These are phyloP conservation scores for Wickerhamiella shivajii DNA, from an alignment of 805 yeast genomes.

Conservation along the genomic window DNA sequence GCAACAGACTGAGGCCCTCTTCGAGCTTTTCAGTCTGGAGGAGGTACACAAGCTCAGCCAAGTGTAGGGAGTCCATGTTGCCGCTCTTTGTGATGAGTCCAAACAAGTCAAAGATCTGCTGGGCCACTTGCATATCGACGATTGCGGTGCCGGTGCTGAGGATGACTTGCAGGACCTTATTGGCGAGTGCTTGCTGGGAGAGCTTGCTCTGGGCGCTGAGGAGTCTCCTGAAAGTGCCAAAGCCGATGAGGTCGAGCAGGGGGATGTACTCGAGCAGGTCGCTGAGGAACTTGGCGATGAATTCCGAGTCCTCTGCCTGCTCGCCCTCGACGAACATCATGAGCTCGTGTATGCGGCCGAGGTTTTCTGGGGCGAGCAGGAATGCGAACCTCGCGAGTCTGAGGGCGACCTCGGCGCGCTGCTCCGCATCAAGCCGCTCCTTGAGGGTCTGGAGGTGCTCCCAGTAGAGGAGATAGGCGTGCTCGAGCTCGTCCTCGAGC, in stretches of 20 bases:
- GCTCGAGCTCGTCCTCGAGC: conserved; percentile 9
- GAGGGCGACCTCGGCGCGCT: conserved; percentile 9
- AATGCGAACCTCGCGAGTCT: conserved; percentile 8
- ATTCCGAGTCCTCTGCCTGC: conserved; percentile 3
- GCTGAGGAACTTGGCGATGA: conserved; percentile 23
- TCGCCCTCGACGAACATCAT: conserved; percentile 8
- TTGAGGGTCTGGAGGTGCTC: conserved; percentile 13
- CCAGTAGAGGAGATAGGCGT: conserved; percentile 2
- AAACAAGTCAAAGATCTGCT: conserved; percentile 45
- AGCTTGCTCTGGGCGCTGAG: conserved; percentile 36
- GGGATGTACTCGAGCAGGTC: conserved; percentile 23
- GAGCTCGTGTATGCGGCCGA: conserved; percentile 8
- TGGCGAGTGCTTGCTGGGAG: conserved; percentile 43
- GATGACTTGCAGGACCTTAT: conserved; percentile 45
- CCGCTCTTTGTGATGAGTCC: conserved; percentile 35
- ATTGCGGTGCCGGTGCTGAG: conserved; percentile 29
- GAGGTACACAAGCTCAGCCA: conserved; percentile 59
- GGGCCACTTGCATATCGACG: conserved; percentile 35
- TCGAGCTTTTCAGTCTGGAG: conserved; percentile 37
- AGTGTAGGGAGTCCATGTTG: conserved; percentile 21
- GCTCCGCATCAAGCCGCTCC: conserved; percentile 12
- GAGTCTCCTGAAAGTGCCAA: conserved; percentile 39
- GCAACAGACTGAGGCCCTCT: conserved; percentile 33
- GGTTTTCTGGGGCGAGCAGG: conserved; percentile 3
- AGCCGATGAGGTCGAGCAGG: conserved; percentile 23